Evolutionary conservation across 805 yeast species (phyloP).

Genomic region (Ogataea nitratoaversa): DNA sequence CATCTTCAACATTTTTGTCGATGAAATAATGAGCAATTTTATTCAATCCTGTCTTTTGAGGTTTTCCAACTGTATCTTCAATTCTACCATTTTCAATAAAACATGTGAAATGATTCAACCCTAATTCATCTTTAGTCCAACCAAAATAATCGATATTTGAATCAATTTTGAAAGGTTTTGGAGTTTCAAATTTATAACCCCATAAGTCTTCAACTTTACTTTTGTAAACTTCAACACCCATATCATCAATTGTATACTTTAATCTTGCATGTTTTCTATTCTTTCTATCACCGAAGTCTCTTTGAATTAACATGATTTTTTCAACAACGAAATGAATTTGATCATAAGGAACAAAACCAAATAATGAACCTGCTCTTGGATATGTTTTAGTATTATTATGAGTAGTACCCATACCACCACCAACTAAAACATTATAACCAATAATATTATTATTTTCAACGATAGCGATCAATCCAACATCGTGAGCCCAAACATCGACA

Average conservation of each 20-base stretch:
- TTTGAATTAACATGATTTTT: constrained; percentile 87
- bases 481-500: constrained; percentile 95
- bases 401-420: constrained; percentile 99
- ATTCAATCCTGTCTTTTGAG: constrained; percentile 82
- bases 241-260: constrained; percentile 92
- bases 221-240: constrained; percentile 84
- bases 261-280: constrained; percentile 97
- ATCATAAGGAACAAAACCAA: constrained; percentile 70
- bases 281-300: constrained; percentile 91
- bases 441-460: constrained; percentile 60
- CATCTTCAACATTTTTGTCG: constrained; percentile 57
- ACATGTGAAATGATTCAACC: constrained; percentile 85
- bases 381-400: constrained; percentile 96
- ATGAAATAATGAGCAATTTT: constrained; percentile 70
- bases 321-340: constrained; percentile 78
- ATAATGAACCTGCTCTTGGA: constrained; percentile 87
- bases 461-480: constrained; percentile 88
- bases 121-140: constrained; percentile 84
- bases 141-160: constrained; percentile 91
- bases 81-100: constrained; percentile 96
- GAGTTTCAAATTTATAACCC: constrained; percentile 70
- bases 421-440: constrained; percentile 87
- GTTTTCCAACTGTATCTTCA: constrained; percentile 85
- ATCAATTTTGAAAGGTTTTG: constrained; percentile 69
- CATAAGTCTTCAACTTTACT: constrained; percentile 75